Conservation (phyloP, 73 alveolate species). For the Strombidium stylifer region DNA sequence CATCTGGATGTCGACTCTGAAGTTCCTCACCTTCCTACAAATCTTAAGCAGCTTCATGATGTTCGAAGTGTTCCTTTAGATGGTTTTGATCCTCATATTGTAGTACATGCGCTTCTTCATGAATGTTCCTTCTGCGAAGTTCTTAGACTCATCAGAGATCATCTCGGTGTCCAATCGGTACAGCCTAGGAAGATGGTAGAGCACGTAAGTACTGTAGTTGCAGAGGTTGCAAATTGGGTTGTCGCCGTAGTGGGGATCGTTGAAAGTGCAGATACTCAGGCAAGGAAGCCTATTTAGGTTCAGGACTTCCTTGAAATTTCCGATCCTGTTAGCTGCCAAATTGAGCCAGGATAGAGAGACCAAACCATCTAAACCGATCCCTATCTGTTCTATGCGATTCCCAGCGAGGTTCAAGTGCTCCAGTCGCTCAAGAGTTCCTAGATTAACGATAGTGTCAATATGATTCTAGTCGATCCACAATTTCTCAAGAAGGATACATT, state of each 20-base stretch:
- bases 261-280: constrained; percentile 53
- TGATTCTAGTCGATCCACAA: constrained; percentile 67
- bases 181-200: constrained; percentile 54
- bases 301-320: constrained; percentile 69
- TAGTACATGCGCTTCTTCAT: constrained; percentile 85
- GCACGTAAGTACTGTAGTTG: constrained; percentile 73
- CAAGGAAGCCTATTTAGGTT: constrained; percentile 64
- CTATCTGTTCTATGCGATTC: constrained; percentile 51
- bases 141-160: constrained; percentile 70
- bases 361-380: constrained; percentile 57
- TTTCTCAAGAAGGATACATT: constrained; percentile 49
- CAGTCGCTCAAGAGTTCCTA: constrained; percentile 1
- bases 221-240: constrained; percentile 80
- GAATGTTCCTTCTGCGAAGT: constrained; percentile 83
- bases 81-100: constrained; percentile 82
- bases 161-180: constrained; percentile 57
- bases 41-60: constrained; percentile 49
- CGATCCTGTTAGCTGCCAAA: constrained; percentile 60
- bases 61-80: constrained; percentile 65
- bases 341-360: constrained; percentile 56
- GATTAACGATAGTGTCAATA: constrained; percentile 42
- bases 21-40: constrained; percentile 52
- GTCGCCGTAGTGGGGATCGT: constrained; percentile 83
- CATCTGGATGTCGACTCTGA: constrained; percentile 26
- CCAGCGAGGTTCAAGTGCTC: constrained; percentile 64